phyloP scores from a whole-genome alignment of 192 early-diverging fungal genomes.

The Cladochytrium replicatum region DNA sequence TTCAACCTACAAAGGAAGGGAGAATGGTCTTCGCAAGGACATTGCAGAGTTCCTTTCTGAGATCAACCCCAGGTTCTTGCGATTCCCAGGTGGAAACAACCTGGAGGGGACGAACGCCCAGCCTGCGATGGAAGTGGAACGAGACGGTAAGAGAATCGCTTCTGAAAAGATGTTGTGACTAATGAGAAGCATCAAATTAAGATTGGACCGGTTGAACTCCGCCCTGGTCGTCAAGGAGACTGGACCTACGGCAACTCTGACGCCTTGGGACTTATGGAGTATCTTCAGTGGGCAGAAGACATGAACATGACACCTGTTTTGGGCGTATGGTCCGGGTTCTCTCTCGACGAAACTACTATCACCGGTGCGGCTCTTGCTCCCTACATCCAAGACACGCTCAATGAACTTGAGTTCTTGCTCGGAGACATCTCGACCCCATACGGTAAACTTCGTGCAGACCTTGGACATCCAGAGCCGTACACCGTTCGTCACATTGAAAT shows the following conservation, averaged over 20 bases:
- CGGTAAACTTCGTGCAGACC: conserved; percentile 6
- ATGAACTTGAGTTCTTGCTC: conserved; percentile 17
- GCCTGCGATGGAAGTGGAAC: conserved; percentile 14
- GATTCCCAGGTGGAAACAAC: conserved; percentile 18
- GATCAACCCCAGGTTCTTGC: conserved; percentile 10
- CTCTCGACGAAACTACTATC: conserved; percentile 6
- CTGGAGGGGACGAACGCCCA: conserved; percentile 3
- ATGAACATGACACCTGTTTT: conserved; percentile 9
- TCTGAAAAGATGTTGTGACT: too few relatives aligned
- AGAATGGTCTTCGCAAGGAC: conserved; percentile 11
- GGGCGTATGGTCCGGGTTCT: conserved; percentile 11
- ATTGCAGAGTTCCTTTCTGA: conserved; percentile 4
- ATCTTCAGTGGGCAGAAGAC: conserved; percentile 13
- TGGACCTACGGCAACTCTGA: conserved; percentile 14
- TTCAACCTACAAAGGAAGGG: conserved; percentile 11
- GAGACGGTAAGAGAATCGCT: too few relatives aligned
- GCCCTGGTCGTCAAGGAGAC: conserved; percentile 11
- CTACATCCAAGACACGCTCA: conserved; percentile 10
- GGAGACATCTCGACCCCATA: conserved; percentile 10
- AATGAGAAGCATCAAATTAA: too few relatives aligned
- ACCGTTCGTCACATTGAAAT: conserved; percentile 14
- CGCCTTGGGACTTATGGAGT: conserved; percentile 14
- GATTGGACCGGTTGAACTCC: conserved; percentile 15
- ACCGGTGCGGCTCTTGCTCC: conserved; percentile 7
- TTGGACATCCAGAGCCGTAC: conserved; percentile 18